Evolutionary conservation across 2,329 filamentous ascomycete species (phyloP).

Genomic region (Aureobasidium melanogenum): DNA sequence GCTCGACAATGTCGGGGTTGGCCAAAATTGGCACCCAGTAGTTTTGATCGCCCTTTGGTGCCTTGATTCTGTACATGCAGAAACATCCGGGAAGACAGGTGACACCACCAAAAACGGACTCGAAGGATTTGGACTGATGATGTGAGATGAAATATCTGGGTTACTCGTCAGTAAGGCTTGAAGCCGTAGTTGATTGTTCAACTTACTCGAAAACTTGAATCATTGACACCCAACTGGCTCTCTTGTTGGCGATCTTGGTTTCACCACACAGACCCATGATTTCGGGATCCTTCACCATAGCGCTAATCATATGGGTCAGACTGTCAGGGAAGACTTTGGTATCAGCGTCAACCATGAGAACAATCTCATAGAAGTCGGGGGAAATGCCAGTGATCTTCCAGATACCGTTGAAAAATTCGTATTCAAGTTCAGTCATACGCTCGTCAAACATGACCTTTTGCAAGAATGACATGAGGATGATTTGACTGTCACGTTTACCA

Average conservation of each 20-base stretch:
- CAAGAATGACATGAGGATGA: slow-evolving; percentile 97
- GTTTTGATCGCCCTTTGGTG: slow-evolving; percentile 95
- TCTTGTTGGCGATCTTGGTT: slow-evolving; percentile 99
- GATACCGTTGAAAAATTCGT: slow-evolving; percentile 98
- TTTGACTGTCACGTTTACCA: slow-evolving; percentile 97
- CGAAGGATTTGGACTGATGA: slow-evolving; percentile 92
- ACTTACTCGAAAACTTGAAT: slow-evolving; percentile 86
- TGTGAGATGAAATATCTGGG: slow-evolving; percentile 85
- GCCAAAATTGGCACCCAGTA: slow-evolving; percentile 99
- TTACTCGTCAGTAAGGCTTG: neutral
- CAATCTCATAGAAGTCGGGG: slow-evolving; percentile 93
- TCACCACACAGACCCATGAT: slow-evolving; percentile 99
- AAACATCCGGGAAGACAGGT: slow-evolving; percentile 98
- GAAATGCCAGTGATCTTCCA: slow-evolving; percentile 99
- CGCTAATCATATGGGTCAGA: slow-evolving; percentile 95
- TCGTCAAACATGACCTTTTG: slow-evolving; percentile 99
- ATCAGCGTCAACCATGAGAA: slow-evolving; percentile 98
- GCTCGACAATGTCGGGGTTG: slow-evolving; percentile 96
- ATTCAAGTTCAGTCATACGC: slow-evolving; percentile 98
- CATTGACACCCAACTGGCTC: slow-evolving; percentile 86
- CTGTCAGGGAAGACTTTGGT: slow-evolving; percentile 99
- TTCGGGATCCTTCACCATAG: slow-evolving; percentile 98
- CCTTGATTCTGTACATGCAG: slow-evolving; percentile 99
- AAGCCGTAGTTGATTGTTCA: neutral
- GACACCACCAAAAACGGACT: slow-evolving; percentile 97